These are phyloP conservation scores for Mortierella sp. DNA, from an alignment of 371 early-diverging fungal genomes.

Conservation along the genomic window DNA sequence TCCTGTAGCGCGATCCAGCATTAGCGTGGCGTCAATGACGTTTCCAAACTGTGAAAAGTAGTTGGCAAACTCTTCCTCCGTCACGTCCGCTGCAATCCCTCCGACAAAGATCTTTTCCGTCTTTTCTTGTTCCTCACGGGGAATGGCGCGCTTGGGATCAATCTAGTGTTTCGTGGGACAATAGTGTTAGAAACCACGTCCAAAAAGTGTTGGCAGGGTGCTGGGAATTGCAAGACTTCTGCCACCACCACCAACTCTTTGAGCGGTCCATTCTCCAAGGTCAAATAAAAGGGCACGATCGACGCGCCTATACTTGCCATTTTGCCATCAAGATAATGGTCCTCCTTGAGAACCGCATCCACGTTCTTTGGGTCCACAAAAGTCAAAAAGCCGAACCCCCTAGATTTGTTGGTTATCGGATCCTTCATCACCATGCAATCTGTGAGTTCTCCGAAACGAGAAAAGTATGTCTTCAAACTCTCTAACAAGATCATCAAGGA, in stretches of 20 bases:
- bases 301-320: no score
- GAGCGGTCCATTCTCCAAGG: no score
- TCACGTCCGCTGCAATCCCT: constrained; percentile 82
- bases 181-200: no score
- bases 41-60: constrained; percentile 82
- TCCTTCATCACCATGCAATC: constrained; percentile 91
- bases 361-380: constrained; percentile 76
- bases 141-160: constrained; percentile 91
- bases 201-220: no score
- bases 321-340: constrained; percentile 89
- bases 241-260: no score
- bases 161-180: no score
- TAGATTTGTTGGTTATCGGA: constrained; percentile 77
- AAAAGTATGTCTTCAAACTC: constrained; percentile 80
- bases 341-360: constrained; percentile 77
- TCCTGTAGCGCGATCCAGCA: constrained; percentile 83
- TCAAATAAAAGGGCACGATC: no score
- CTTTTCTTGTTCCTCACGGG: constrained; percentile 80
- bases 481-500: constrained; percentile 54
- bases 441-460: constrained; percentile 73
- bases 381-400: constrained; percentile 93
- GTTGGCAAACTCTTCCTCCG: constrained; percentile 83
- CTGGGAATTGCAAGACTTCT: no score
- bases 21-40: constrained; percentile 80
- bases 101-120: constrained; percentile 94